A percentile compares a stretch with the other conserved stretches of the same genome.
These are phyloP conservation scores for Colletotrichum graminicola DNA, from an alignment of 2,329 filamentous ascomycete genomes.

Conservation along the genomic window DNA sequence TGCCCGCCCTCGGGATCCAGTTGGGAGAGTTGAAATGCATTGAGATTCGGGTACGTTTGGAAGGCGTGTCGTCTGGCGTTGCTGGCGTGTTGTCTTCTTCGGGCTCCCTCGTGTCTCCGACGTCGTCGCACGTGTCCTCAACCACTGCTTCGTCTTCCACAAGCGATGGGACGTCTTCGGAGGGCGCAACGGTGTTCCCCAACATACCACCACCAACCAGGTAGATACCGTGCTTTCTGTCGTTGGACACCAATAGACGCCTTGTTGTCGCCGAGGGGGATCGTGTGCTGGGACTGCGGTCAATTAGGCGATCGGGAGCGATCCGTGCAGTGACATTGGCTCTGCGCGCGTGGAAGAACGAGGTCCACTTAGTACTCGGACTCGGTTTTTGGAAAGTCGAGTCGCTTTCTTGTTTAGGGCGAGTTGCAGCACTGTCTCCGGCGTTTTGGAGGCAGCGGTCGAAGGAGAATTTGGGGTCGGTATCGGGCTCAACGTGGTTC, in stretches of 20 bases:
- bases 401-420: slow-evolving; percentile 4
- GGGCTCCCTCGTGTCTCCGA: slow-evolving; percentile 6
- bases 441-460: slow-evolving; percentile 32
- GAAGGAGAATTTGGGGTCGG: slow-evolving; percentile 40
- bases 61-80: slow-evolving; percentile 55
- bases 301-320: slow-evolving; percentile 46
- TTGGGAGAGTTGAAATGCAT: slow-evolving; percentile 70
- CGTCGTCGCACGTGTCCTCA: slow-evolving; percentile 24
- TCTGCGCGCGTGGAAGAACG: slow-evolving; percentile 66
- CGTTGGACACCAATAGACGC: slow-evolving; percentile 47
- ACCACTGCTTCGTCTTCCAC: background rate
- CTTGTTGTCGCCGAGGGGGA: slow-evolving; percentile 43
- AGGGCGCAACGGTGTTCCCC: slow-evolving; percentile 7
- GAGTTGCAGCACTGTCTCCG: background rate
- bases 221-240: slow-evolving; percentile 48
- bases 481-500: slow-evolving; percentile 42
- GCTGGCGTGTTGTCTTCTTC: slow-evolving; percentile 38
- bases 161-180: slow-evolving; percentile 24
- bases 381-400: slow-evolving; percentile 21
- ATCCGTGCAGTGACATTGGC: slow-evolving; percentile 47
- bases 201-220: slow-evolving; percentile 41
- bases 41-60: slow-evolving; percentile 64
- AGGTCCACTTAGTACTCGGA: slow-evolving; percentile 60
- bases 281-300: slow-evolving; percentile 46
- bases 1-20: slow-evolving; percentile 69